These are phyloP conservation scores for Coffea canephora DNA, from an alignment of 257 asterid genomes.

Conservation along the genomic window DNA sequence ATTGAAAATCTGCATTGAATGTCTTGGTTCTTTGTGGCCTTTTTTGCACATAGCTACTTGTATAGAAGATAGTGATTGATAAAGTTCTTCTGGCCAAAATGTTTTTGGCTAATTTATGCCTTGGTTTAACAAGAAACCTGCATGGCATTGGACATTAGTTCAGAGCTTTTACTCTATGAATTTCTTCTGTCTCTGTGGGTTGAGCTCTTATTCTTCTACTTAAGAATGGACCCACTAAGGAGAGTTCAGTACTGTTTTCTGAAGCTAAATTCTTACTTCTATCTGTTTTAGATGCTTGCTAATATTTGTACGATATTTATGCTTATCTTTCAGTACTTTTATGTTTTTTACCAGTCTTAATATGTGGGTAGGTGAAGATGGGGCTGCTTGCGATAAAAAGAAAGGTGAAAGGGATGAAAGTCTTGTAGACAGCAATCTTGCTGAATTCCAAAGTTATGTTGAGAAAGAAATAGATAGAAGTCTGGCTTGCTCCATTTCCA, in stretches of 20 bases:
- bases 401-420: constrained; percentile 21
- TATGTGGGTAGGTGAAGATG: constrained; percentile 31
- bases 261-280: background rate
- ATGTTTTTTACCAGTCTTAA: constrained; percentile 6
- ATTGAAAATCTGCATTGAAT: background rate
- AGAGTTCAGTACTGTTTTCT: background rate
- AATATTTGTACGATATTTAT: background rate
- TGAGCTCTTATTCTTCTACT: background rate
- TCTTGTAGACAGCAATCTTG: constrained; percentile 16
- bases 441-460: constrained; percentile 20
- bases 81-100: background rate
- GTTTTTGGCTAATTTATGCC: background rate
- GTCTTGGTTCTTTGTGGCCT: background rate
- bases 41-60: background rate
- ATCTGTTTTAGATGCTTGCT: background rate
- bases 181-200: background rate
- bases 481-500: constrained; percentile 25
- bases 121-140: background rate
- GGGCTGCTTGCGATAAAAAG: constrained; percentile 6
- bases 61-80: background rate
- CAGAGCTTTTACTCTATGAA: background rate
- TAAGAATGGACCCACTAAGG: background rate
- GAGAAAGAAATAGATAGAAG: constrained; percentile 22
- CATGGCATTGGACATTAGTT: too few relatives aligned
- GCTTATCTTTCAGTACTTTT: background rate